A percentile compares a stretch with the other conserved stretches of the same genome.
Evolutionary conservation across 1,284 basidiomycete genomes (phyloP).

Genomic region (Malassezia brasiliensis): DNA sequence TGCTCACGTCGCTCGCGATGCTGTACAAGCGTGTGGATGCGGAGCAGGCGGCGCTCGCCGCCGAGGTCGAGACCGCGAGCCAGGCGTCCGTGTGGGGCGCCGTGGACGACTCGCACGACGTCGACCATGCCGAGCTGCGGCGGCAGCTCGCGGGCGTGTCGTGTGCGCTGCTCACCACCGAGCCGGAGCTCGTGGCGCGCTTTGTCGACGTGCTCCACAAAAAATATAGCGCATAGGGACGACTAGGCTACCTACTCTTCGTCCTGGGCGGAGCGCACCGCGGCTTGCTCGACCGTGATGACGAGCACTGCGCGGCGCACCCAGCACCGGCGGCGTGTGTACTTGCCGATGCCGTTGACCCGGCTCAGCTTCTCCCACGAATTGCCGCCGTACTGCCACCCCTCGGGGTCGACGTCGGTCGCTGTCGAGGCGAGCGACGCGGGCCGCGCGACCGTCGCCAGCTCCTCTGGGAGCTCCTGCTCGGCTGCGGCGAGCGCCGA

Average conservation of each 20-base stretch:
- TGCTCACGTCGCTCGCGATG: constrained; percentile 76
- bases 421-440: not conserved
- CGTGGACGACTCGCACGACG: constrained; percentile 72
- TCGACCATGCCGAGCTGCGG: constrained; percentile 87
- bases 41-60: constrained; percentile 72
- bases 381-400: constrained; percentile 90
- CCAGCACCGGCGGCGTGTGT: constrained; percentile 50
- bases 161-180: constrained; percentile 17
- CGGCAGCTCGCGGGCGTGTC: constrained; percentile 58
- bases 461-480: constrained; percentile 2
- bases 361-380: constrained; percentile 76
- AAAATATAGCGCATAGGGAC: not conserved
- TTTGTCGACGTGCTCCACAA: constrained; percentile 13
- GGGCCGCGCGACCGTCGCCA: constrained; percentile 1
- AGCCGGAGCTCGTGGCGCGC: constrained; percentile 5
- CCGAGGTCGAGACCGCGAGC: constrained; percentile 84
- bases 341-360: constrained; percentile 70
- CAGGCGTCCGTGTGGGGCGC: constrained; percentile 96
- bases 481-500: not conserved
- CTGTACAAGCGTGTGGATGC: constrained; percentile 60
- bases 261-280: not conserved
- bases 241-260: not conserved
- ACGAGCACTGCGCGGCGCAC: constrained; percentile 48
- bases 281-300: constrained; percentile 38
- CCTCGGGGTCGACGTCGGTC: constrained; percentile 64